Base-by-base conservation (phyloP, 225 moss, liverwort and hornwort genomes). In the Physcomitrellopsis africana region DNA sequence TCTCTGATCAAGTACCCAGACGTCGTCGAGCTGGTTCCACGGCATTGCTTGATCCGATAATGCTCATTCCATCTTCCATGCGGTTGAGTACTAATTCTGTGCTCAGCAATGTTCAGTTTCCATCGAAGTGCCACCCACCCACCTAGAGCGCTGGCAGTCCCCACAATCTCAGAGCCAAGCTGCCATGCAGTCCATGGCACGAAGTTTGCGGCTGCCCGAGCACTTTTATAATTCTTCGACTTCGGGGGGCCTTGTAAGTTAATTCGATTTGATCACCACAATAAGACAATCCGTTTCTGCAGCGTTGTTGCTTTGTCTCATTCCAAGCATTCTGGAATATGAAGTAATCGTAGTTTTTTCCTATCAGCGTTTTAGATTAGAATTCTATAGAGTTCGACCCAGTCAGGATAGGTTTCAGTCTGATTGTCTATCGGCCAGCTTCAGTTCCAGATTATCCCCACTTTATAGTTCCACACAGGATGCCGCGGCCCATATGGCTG, bases 171-270 rank as follows among this genome's bases (percentile, higher is more conserved):
- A 26, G 72, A 26, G 32, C 12, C 64, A 26, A 75, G 26, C 63
- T 51, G 57, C 57, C 69, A 64, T 49, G 49, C 32, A 37, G 32
- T 37, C 32, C 49, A 49, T 49, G 49, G 49, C 49, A 49, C 49
- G 32, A 37, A 37, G 58, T 68, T 73, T 79, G 79, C 51, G 52
- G 72, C 66, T 37, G 7, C 32, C 32, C 32, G 32, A 37, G 32
- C 29, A 37, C 32, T 37, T 57, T 49, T 27, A 22, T 70, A 64
- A 47, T 63, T 68, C 79, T 46, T 60, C 63, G 58, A 37, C 32
- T 37, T 37, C 66, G 59, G 48, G 24, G 72, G 72, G 72, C 79
- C 51, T 63, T 83, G 86, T 83, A 86, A 83, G 86, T 75, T 83
- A 80, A 85, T 37, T 7, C 66, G 18, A 80, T 86, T 79, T 77